These are phyloP conservation scores for Sporothrix pseudoabietina DNA, from an alignment of 2,329 filamentous ascomycete species.

Conservation along the genomic window DNA sequence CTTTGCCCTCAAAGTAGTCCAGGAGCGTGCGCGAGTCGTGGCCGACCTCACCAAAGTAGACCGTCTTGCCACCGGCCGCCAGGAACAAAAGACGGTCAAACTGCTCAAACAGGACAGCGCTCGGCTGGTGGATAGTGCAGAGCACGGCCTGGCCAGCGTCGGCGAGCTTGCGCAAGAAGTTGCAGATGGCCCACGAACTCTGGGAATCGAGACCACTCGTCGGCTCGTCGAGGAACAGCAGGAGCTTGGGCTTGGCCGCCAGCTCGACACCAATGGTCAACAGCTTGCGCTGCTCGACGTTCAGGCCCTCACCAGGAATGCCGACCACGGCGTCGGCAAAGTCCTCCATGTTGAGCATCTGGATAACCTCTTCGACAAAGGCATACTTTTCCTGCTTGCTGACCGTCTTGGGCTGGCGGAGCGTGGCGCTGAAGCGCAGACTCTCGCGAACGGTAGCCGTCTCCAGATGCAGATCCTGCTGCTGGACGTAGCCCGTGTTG, in stretches of 20 bases:
- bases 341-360: constrained; percentile 83
- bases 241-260: constrained; percentile 75
- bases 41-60: constrained; percentile 53
- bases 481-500: constrained; percentile 89
- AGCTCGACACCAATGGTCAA: constrained; percentile 92
- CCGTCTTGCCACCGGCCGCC: constrained; percentile 30
- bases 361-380: constrained; percentile 89
- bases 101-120: constrained; percentile 33
- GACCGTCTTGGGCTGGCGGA: constrained; percentile 79
- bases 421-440: constrained; percentile 79
- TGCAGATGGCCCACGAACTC: constrained; percentile 64
- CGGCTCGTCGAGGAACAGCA: constrained; percentile 65
- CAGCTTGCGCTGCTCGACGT: constrained; percentile 70
- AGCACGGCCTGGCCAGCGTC: constrained; percentile 39
- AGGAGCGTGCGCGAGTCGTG: constrained; percentile 68
- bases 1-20: constrained; percentile 67
- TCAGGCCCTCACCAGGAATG: constrained; percentile 62
- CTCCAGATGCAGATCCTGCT: constrained; percentile 84
- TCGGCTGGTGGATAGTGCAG: constrained; percentile 37
- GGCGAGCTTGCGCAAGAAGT: constrained; percentile 64
- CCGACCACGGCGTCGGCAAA: constrained; percentile 91
- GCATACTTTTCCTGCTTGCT: constrained; percentile 75
- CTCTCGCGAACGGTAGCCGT: constrained; percentile 88
- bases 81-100: constrained; percentile 33
- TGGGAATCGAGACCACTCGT: constrained; percentile 65